Evolutionary conservation across 805 yeast genomes (phyloP), one percentile per base, ranked within the genome.

Genomic region (Candida multigemmis): DNA sequence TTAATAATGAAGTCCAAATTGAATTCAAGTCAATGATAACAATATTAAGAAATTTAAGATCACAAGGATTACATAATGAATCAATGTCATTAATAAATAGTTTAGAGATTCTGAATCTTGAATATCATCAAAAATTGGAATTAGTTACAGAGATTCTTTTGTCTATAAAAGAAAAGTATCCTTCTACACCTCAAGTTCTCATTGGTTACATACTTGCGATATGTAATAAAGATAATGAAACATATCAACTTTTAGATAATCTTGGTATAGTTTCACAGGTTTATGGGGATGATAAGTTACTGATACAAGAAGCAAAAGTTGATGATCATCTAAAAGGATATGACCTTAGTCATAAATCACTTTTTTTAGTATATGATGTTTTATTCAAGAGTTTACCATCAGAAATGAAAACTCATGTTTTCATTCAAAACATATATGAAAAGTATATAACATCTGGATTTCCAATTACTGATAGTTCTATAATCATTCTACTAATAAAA

Each of bases 161-260:
- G 6, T 36, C 60, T 11, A 56, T 59, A 19, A 37, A 43, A 10
- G 35, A 33, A 7, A 50, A 50, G 31, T 61, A 44, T 29, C 40
- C 52, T 1, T 30, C 32, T 6, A 44, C 54, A 5, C 65, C 65
- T 2, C 49, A 56, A 19, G 44, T 58, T 4, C 36, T 58, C 4
- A 38, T 55, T 4, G 67, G 65, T 2, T 61, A 61, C 37, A 46
- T 49, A 17, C 46, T 50, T 0, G 40, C 60, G 2, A 32, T 56
- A 12, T 58, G 31, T 7, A 28, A 23, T 13, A 24, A 22, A 1
- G 21, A 33, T 6, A 26, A 36, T 3, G 17, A 25, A 3, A 45
- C 46, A 0, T 36, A 48, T 8, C 27, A 38, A 3, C 27, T 49
- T 2, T 37, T 60, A 9, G 44, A 52, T 21, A 46, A 50, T 3